A percentile compares a stretch with the other conserved stretches of the same genome.
Conservation (phyloP, 345 rosid genomes). For the Salix dunnii region DNA sequence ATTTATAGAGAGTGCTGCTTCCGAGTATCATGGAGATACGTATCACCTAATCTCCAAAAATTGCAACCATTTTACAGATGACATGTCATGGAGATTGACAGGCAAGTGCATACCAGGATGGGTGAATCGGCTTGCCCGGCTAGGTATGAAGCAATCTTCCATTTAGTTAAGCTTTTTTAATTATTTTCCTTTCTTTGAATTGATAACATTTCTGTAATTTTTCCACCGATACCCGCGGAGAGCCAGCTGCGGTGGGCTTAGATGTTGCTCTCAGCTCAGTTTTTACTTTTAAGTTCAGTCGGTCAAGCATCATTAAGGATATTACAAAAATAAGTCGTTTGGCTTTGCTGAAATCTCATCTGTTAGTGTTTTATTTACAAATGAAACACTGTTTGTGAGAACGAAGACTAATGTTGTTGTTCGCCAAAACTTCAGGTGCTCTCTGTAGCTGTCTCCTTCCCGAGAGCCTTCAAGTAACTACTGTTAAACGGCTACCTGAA, state of each 20-base stretch:
- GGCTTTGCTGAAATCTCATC: background rate
- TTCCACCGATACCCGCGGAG: background rate
- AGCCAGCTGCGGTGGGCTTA: background rate
- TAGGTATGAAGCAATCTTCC: slow-evolving; percentile 40
- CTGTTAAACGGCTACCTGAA: slow-evolving; percentile 61
- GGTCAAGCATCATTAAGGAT: background rate
- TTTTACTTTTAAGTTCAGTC: background rate
- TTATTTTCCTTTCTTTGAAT: background rate
- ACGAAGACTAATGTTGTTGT: background rate
- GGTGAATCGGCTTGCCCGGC: slow-evolving; percentile 72
- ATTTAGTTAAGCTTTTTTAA: background rate
- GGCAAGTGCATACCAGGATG: slow-evolving; percentile 62
- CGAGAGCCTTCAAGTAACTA: slow-evolving; percentile 69
- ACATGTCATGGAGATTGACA: slow-evolving; percentile 50
- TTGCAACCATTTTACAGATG: slow-evolving; percentile 77
- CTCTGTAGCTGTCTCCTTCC: slow-evolving; percentile 75
- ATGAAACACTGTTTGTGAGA: background rate
- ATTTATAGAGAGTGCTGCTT: slow-evolving; percentile 57
- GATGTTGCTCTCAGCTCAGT: background rate
- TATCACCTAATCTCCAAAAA: slow-evolving; percentile 74
- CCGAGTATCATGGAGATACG: slow-evolving; percentile 80
- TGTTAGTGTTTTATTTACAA: background rate
- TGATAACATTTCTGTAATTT: background rate
- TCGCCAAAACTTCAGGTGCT: slow-evolving; percentile 41
- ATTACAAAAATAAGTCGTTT: background rate